These are phyloP conservation scores for Clonostachys rosea DNA, from an alignment of 2,329 filamentous ascomycete species.

Conservation along the genomic window DNA sequence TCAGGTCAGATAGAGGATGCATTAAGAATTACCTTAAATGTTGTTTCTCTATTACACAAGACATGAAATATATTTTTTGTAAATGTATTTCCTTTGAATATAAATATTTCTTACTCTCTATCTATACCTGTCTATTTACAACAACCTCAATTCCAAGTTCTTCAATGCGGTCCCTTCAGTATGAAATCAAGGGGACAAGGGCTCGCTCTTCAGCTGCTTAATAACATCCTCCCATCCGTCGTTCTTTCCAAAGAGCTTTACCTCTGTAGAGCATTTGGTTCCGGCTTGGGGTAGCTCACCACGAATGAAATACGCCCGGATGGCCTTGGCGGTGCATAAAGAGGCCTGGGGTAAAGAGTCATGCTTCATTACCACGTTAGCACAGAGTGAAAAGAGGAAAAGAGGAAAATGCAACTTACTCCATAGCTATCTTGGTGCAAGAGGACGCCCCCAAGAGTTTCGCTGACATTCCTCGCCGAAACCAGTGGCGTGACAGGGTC, in stretches of 20 bases:
- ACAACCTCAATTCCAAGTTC: too few relatives aligned
- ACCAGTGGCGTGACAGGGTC: conserved; percentile 37
- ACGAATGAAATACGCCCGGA: conserved; percentile 9
- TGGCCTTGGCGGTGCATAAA: conserved; percentile 6
- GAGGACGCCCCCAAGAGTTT: conserved; percentile 27
- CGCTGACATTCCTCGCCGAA: conserved; percentile 26
- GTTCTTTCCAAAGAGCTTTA: conserved; percentile 3
- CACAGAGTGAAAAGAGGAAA: neutral
- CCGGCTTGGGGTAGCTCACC: conserved; percentile 6
- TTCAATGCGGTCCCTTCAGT: too few relatives aligned
- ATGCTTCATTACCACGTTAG: neutral
- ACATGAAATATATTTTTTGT: too few relatives aligned
- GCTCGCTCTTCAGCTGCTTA: too few relatives aligned
- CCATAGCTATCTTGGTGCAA: conserved; percentile 39
- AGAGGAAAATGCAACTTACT: conserved; percentile 15
- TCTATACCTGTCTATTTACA: too few relatives aligned
- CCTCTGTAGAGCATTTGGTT: conserved; percentile 8
- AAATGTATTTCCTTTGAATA: too few relatives aligned
- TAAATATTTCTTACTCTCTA: too few relatives aligned
- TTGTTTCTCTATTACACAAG: too few relatives aligned
- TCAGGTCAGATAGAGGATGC: too few relatives aligned
- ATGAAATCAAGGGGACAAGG: too few relatives aligned
- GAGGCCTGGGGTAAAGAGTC: conserved; percentile 1
- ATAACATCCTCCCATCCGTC: conserved; percentile 9
- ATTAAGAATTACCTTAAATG: too few relatives aligned